Base-by-base conservation (phyloP, 1,284 basidiomycete species). In the Xanthoconium separans region DNA sequence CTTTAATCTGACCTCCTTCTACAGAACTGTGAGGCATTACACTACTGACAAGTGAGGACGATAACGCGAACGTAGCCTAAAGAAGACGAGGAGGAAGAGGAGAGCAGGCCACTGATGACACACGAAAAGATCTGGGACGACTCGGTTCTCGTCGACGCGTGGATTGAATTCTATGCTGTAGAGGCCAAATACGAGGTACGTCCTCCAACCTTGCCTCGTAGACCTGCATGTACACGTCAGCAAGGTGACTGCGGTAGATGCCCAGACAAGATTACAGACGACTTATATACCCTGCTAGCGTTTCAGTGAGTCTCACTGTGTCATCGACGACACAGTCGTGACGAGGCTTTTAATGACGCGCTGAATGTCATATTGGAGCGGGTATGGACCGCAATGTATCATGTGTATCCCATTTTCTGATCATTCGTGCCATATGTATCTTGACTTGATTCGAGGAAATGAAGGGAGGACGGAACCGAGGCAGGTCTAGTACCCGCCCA, bases 361-460 rank as follows among this genome's bases (percentile, higher is more conserved):
- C 61, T 89, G 62, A 78, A 77, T 22, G 86, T 89, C 16, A 90
- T 91, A 91, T 65, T 91, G 89, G 89, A 77, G 78, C 33, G 89
- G 89, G 16, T 91, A 91, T 91, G 89, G 88, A 89, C 87, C 3
- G 89, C 89, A 2, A 77, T 89, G 47, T 91, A 91, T 65, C 84
- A 91, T 68, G 87, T 86, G 64, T 47, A 79, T 56, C n/a, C 29
- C 27, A 18, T 22, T 22, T 29, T 27, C 7, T 27, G 27, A 27
- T 27, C 27, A 20, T 22, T 53, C 12, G 11, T 22, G 24, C 22
- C 22, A 22, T 22, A 22, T 22, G 22, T 13, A 24, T 6, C 3
- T 33, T 22, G 22, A 4, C 34, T 5, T 47, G 41, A 50, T 29
- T 20, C 15, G 30, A 29, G 46, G 50, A 34, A 39, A 51, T 31